Evolutionary conservation across 2,329 filamentous ascomycete species (phyloP), one percentile per base, ranked within the genome.

Genomic region (Gliomastix tumulicola): DNA sequence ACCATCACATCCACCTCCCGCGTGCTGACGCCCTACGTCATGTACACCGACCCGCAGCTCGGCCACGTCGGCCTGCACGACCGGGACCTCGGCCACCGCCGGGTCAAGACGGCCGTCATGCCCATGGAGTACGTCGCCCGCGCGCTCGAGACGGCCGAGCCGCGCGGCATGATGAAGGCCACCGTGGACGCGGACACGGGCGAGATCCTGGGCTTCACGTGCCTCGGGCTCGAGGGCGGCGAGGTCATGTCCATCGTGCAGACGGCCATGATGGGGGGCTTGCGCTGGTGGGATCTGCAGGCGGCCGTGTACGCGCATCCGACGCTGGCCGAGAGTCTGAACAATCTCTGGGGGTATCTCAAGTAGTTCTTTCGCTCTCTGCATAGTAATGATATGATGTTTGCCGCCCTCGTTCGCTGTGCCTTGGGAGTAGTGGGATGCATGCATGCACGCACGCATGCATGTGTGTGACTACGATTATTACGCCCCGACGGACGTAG

Each of bases 21-120:
- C 36, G 49, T 55, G 5, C 42, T 62, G 16, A 54, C 65, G 7
- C 69, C 71, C 4, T 71, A 71, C 43, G 64, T 68, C 6, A 59
- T 71, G 38, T 75, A 69, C 53, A 75, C 66, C 3, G 68, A 74
- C 42, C 71, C 71, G 5, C 69, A 75, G 50, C 58, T 75, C 10
- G 70, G 57, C 3, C 70, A 73, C 37, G 59, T 74, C 13, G 71
- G 71, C 1, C 46, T 71, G 7, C 66, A 69, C 37, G 62, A 64
- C 20, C 49, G 49, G 18, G 63, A 71, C 22, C 41, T 54, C 15
- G 39, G 41, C 16, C 44, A 42, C n/a, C 46, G 52, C 5, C 55
- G 59, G 30, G 56, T 66, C 39, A 60, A 63, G 44, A 57, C 59
- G 2, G 67, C 67, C 7, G 62, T 49, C 41, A 73, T 74, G 69